Conservation (phyloP, 2,329 filamentous ascomycete genomes). For the Camillea tinctor region DNA sequence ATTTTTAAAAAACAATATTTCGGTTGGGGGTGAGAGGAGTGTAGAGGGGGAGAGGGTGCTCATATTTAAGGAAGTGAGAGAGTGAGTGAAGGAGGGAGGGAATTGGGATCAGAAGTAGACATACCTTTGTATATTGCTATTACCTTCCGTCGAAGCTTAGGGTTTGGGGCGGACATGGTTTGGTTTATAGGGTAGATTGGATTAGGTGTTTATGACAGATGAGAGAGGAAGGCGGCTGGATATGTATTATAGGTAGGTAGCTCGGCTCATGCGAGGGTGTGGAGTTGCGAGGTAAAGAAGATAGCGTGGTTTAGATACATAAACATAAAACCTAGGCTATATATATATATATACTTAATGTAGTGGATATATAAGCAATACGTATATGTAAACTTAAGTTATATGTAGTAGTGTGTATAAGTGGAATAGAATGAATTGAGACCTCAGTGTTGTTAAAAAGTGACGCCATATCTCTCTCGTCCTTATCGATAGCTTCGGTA, state of each 20-base stretch:
- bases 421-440: background rate
- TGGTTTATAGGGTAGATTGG: background rate
- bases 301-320: too few relatives aligned
- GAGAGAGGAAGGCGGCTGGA: background rate
- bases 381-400: too few relatives aligned
- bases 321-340: too few relatives aligned
- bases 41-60: background rate
- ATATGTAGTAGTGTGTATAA: background rate
- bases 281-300: too few relatives aligned
- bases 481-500: background rate
- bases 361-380: too few relatives aligned
- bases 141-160: conserved; percentile 70
- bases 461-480: background rate
- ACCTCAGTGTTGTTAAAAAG: background rate
- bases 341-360: too few relatives aligned
- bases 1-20: background rate
- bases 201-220: background rate
- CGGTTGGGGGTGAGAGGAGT: background rate
- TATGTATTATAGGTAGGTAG: background rate
- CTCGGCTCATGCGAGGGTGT: too few relatives aligned
- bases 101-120: background rate
- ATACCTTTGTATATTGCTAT: conserved; percentile 86
- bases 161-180: conserved; percentile 41
- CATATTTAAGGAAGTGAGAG: background rate
- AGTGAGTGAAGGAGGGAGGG: background rate